A percentile compares a stretch with the other conserved stretches of the same genome.
Evolutionary conservation across 805 yeast genomes (phyloP).

Genomic region (Spathaspora girioi): DNA sequence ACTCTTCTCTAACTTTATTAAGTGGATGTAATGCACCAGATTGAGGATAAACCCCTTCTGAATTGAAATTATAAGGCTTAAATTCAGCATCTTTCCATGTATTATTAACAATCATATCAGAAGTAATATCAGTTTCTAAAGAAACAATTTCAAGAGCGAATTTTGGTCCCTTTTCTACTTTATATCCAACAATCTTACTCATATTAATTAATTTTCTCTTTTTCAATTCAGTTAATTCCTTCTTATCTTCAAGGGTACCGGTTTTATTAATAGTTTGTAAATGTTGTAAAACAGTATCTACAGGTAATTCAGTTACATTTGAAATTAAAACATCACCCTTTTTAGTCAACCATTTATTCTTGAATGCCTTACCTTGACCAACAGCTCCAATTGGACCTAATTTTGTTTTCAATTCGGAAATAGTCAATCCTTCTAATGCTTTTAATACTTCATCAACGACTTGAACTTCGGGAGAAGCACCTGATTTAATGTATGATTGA

Average conservation of each 20-base stretch:
- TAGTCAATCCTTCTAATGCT: constrained; percentile 74
- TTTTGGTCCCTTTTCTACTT: constrained; percentile 75
- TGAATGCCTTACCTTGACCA: constrained; percentile 97
- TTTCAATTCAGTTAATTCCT: constrained; percentile 78
- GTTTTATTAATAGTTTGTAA: constrained; percentile 53
- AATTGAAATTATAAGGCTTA: constrained; percentile 93
- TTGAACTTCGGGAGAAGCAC: constrained; percentile 82
- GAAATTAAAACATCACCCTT: constrained; percentile 76
- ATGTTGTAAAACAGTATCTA: constrained; percentile 64
- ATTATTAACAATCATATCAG: constrained; percentile 84
- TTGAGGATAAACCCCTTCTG: constrained; percentile 83
- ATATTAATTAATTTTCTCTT: constrained; percentile 83
- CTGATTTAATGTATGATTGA: constrained; percentile 66
- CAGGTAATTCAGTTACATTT: constrained; percentile 53
- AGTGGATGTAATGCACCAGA: constrained; percentile 97
- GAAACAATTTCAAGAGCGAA: constrained; percentile 78
- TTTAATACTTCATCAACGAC: constrained; percentile 70
- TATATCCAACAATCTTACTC: constrained; percentile 71
- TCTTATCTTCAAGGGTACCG: constrained; percentile 58
- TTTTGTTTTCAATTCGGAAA: constrained; percentile 66
- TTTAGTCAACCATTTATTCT: constrained; percentile 93
- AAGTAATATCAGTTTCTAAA: constrained; percentile 89
- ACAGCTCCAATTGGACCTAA: constrained; percentile 83
- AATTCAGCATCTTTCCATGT: constrained; percentile 80
- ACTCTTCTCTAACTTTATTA: constrained; percentile 95